phyloP scores from a whole-genome alignment of 306 rosid genomes.

The Glycyrrhiza uralensis region DNA sequence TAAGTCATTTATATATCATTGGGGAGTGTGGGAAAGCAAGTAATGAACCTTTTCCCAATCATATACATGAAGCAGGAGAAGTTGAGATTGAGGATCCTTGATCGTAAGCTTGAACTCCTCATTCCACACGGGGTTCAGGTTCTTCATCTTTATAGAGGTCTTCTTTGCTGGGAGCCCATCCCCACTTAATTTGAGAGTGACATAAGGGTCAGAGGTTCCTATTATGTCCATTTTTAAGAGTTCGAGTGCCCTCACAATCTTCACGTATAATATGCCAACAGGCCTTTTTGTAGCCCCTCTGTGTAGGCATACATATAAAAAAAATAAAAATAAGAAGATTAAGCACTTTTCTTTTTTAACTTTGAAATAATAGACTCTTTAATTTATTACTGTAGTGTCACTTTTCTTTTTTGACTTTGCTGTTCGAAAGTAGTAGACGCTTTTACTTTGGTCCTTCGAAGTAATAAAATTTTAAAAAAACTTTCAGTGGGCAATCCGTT shows the following conservation, averaged over 20 bases:
- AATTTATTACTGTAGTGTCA: too few relatives aligned
- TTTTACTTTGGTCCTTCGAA: too few relatives aligned
- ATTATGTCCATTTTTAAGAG: conserved; percentile 30
- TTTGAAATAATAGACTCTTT: too few relatives aligned
- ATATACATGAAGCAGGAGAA: conserved; percentile 29
- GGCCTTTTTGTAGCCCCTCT: conserved; percentile 26
- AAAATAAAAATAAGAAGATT: not conserved
- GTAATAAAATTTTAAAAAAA: too few relatives aligned
- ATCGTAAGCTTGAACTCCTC: conserved; percentile 30
- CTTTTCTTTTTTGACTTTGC: too few relatives aligned
- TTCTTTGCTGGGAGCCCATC: conserved; percentile 29
- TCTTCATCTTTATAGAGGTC: conserved; percentile 31
- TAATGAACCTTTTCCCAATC: conserved; percentile 37
- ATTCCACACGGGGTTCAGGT: conserved; percentile 37
- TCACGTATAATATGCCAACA: conserved; percentile 32
- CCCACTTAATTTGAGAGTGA: conserved; percentile 19
- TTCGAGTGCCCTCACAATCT: conserved; percentile 25
- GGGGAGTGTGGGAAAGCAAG: not conserved
- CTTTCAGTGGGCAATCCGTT: too few relatives aligned
- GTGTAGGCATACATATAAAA: not conserved
- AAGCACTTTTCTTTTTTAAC: not conserved
- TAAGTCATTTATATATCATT: not conserved
- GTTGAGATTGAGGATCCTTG: conserved; percentile 24
- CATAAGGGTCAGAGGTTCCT: conserved; percentile 36
- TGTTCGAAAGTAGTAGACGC: too few relatives aligned